Base-by-base conservation (phyloP, 2,329 filamentous ascomycete genomes). In the Exophiala alcalophila region DNA sequence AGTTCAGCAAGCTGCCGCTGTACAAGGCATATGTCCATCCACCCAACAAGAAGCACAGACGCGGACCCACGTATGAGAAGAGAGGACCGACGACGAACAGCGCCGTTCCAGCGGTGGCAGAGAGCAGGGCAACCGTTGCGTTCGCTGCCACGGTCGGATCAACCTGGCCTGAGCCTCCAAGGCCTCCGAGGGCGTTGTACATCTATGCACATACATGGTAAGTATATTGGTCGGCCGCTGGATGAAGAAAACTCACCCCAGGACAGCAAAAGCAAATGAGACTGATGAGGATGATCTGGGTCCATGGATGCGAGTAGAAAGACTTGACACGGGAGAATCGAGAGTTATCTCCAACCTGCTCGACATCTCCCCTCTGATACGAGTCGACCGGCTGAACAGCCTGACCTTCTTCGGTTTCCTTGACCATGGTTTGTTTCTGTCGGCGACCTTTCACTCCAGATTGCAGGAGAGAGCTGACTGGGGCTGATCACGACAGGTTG, bases 51-150 rank as follows among this genome's bases (percentile, higher is more conserved):
- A 71, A 52, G 5, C 67, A 68, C 25, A 67, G 50, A 16, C 63
- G 65, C 14, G 71, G 57, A 40, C 69, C 69, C 4, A 35, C 26
- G 10, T 39, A 40, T 5, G 39, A 71, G 27, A 67, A 65, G 39
- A 72, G 63, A 15, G 65, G 67, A 6, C 78, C 79, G 32, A 77
- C 77, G 50, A 80, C 78, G 69, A 81, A 81, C 11, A 77, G 56
- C 1, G 70, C 78, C 9, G 81, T 70, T 2, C 80, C 74, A 44
- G 77, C 78, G 60, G 88, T 87, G 24, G 81, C 84, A 50, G 79
- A 80, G 68, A 88, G 40, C 14, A 47, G 28, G 4, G 46, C 49
- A 11, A 47, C 38, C 10, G 37, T 49, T 12, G 46, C 41, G 16
- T 46, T 49, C n/a, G 40, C 42, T 2, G 46, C 37, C 3, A 47